A percentile compares a stretch with the other conserved stretches of the same genome.
These are phyloP conservation scores for Globisporangium takayamanum DNA, from an alignment of 352 stramenopile genomes.

Conservation along the genomic window DNA sequence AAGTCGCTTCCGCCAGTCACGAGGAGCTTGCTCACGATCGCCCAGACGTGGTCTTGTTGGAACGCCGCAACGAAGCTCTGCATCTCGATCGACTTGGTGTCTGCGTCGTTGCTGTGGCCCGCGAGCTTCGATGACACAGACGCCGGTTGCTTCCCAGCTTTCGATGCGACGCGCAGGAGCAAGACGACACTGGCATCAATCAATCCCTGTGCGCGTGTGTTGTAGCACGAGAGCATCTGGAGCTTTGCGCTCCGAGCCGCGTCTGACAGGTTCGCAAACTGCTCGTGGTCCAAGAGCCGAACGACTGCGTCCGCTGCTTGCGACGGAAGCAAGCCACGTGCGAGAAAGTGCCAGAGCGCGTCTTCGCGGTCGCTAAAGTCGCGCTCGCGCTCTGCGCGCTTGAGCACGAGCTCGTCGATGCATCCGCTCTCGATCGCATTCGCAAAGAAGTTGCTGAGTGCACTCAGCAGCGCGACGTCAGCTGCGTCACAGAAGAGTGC, in stretches of 20 bases:
- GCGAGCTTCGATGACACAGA: background rate
- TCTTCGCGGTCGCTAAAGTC: slow-evolving; percentile 18
- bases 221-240: slow-evolving; percentile 59
- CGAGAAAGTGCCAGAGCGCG: slow-evolving; percentile 45
- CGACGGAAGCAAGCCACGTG: slow-evolving; percentile 32
- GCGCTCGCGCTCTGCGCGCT: slow-evolving; percentile 7
- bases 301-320: slow-evolving; percentile 30
- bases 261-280: slow-evolving; percentile 7
- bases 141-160: slow-evolving; percentile 26
- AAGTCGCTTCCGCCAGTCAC: slow-evolving; percentile 43
- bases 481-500: slow-evolving; percentile 25
- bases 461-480: slow-evolving; percentile 43
- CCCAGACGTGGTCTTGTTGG: slow-evolving; percentile 37
- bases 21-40: slow-evolving; percentile 41
- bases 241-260: slow-evolving; percentile 19
- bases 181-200: slow-evolving; percentile 61
- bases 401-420: slow-evolving; percentile 32
- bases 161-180: slow-evolving; percentile 52
- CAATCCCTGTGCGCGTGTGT: slow-evolving; percentile 56
- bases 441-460: slow-evolving; percentile 54
- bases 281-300: slow-evolving; percentile 37
- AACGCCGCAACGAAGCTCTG: slow-evolving; percentile 42
- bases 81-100: slow-evolving; percentile 16
- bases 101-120: background rate
- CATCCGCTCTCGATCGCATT: slow-evolving; percentile 51